Evolutionary conservation across 768 basidiomycete genomes (phyloP).

Genomic region (Russula earlei): DNA sequence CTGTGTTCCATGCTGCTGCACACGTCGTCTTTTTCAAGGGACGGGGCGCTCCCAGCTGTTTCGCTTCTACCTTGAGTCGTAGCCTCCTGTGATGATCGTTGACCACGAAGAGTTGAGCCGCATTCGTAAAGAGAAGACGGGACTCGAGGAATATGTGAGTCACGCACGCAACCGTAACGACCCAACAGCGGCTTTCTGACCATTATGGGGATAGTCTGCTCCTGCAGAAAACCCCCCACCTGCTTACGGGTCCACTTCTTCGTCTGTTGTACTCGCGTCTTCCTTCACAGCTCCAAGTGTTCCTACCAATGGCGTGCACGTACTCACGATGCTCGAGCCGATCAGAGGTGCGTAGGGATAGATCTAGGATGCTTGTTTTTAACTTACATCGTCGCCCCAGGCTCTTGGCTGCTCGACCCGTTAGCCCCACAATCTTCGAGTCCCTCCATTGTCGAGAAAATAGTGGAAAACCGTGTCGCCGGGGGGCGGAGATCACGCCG

Average conservation of each 20-base stretch:
- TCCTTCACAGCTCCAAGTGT: background rate
- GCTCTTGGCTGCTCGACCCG: constrained; percentile 14
- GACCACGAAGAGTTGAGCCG: background rate
- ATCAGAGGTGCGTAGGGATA: constrained; percentile 6
- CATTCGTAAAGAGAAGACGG: background rate
- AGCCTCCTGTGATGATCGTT: background rate
- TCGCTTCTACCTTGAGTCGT: background rate
- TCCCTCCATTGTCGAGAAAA: background rate
- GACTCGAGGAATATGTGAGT: constrained; percentile 1
- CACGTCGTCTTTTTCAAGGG: background rate
- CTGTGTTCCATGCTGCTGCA: background rate
- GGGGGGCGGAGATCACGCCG: constrained; percentile 1
- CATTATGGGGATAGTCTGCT: background rate
- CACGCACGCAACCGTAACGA: too few species aligned
- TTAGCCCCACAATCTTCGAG: background rate
- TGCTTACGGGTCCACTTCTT: constrained; percentile 2
- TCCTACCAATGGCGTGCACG: constrained; percentile 3
- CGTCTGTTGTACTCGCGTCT: background rate
- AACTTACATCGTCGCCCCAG: background rate
- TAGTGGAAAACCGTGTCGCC: background rate
- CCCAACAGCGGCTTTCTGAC: background rate
- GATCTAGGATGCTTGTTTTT: background rate
- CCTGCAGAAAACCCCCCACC: background rate
- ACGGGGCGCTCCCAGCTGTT: background rate
- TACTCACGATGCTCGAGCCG: constrained; percentile 5